Evolutionary conservation across 2,329 filamentous ascomycete species (phyloP), one percentile per base, ranked within the genome.

Genomic region (Polychaeton citri): DNA sequence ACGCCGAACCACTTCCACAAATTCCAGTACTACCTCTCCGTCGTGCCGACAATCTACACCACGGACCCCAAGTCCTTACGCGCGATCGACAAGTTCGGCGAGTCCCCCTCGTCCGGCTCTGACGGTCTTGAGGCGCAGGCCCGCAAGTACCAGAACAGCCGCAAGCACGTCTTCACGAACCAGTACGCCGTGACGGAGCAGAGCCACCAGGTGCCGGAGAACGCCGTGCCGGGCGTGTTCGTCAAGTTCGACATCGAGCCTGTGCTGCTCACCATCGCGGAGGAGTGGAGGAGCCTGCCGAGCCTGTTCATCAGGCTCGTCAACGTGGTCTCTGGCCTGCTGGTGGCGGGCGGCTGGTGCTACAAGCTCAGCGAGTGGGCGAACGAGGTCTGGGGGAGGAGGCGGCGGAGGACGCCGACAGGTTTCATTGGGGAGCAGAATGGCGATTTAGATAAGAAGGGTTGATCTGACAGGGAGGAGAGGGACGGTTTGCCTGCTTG

Each of bases 231-330:
- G 0, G 90, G 90, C 20, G 76, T 98, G 43, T 98, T 96, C 58
- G 83, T 98, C 72, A 98, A 96, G 65, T 98, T 93, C 63, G 88
- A 96, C 57, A 95, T 98, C 49, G 90, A 98, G 67, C 90, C 90
- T 2, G 87, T 98, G 50, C 65, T 90, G 57, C 68, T 98, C 36
- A 79, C 81, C 19, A 79, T 98, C 30, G 79, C 80, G 42, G 88
- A 96, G 64, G 76, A 77, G 52, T 76, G 86, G 53, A 78, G 79
- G 38, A 71, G 81, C 30, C 66, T 94, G 39, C 61, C 94, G 45
- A 68, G 72, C 17, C 74, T 98, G 48, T 42, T 87, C 31, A 71
- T 96, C 45, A 77, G 88, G 55, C 62, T 95, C 34, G 79, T 96
- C 45, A 98, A 98, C 60, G 81, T 96, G 13, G 69, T 95, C 8